Percentiles rank a stretch among this genome's conserved stretches.
Evolutionary conservation across 352 stramenopile species (phyloP).

Genomic region (Phytopythium montanum): DNA sequence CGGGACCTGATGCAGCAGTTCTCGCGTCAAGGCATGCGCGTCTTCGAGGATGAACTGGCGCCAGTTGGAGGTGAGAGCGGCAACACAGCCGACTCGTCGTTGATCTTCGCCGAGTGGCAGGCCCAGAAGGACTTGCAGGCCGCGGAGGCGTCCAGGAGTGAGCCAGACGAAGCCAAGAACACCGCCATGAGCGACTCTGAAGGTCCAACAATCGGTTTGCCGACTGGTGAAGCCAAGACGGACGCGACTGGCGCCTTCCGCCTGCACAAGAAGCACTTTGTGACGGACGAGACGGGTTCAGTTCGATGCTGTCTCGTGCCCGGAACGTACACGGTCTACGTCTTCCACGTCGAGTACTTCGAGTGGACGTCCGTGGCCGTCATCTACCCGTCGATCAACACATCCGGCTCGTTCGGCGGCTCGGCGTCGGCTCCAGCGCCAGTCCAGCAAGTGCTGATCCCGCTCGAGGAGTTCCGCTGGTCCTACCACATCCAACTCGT

Average conservation of each 20-base stretch:
- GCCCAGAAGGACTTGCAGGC: conserved; percentile 10
- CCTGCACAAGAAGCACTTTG: conserved; percentile 19
- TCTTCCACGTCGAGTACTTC: conserved; percentile 70
- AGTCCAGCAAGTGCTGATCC: conserved; percentile 49
- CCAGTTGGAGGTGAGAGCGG: no score
- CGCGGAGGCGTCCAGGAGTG: neutral
- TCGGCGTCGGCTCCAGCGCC: conserved; percentile 18
- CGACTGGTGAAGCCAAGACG: neutral
- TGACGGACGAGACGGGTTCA: conserved; percentile 35
- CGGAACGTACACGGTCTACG: conserved; percentile 64
- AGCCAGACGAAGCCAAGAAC: conserved; percentile 6
- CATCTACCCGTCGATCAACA: conserved; percentile 47
- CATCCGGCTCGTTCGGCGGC: conserved; percentile 31
- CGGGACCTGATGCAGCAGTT: conserved; percentile 42
- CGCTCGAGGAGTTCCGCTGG: conserved; percentile 58
- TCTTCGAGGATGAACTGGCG: conserved; percentile 14
- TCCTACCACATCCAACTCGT: conserved; percentile 59
- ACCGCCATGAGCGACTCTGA: conserved; percentile 9
- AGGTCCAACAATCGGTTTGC: neutral
- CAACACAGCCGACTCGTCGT: neutral
- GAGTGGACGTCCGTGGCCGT: conserved; percentile 64
- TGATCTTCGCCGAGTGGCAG: conserved; percentile 2
- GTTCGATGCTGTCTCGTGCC: conserved; percentile 37
- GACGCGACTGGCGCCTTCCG: neutral
- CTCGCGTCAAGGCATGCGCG: conserved; percentile 22